Base-by-base conservation (phyloP, 495 filamentous ascomycete species). In the Bryoglossum gracile region DNA sequence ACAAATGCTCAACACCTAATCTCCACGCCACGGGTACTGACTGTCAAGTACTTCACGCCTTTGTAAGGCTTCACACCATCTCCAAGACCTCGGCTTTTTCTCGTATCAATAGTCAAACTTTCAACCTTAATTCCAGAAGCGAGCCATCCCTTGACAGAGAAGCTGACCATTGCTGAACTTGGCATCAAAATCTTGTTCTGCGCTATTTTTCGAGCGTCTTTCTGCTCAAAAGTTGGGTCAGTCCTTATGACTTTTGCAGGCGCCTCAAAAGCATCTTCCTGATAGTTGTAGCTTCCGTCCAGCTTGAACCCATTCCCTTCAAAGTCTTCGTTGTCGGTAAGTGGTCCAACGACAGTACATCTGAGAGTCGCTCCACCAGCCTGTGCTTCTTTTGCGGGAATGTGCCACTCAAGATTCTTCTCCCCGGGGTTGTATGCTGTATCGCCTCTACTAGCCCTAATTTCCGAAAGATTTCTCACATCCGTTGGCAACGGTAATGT, bases 41-140 rank as follows among this genome's bases (percentile, higher is more conserved):
- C 80, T 55, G 89, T 94, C 48, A 97, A 63, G 66, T 99, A 99
- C 67, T 97, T 99, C 38, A 97, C 92, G 10, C 92, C 94, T 70
- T 97, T 99, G 65, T 94, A 99, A 33, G 94, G 92, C 65, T 87
- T 90, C 35, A 97, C 78, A 9, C 83, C 80, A 56, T 94, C 87
- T 0, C 88, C 89, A 9, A 99, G 53, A 2, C 92, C 92, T 23
- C 83, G 75, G 66, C 87, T 94, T 69, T 82, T 89, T 56, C 86
- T 81, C n/a, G 76, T 70, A 59, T 96, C 89, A 38, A 99, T 74
- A 26, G 78, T 73, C 44, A 99, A 75, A 58, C 86, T 89, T 43
- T 97, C 92, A 2, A 99, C 89, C 61, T 80, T 89, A 50, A 99
- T 83, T 22, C 92, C 92, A 60, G 92, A 97, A 4, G 89, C 81